A percentile compares a stretch with the other conserved stretches of the same genome.
Evolutionary conservation across 2,329 filamentous ascomycete genomes (phyloP).

Genomic region (Cercospora nicotianae): DNA sequence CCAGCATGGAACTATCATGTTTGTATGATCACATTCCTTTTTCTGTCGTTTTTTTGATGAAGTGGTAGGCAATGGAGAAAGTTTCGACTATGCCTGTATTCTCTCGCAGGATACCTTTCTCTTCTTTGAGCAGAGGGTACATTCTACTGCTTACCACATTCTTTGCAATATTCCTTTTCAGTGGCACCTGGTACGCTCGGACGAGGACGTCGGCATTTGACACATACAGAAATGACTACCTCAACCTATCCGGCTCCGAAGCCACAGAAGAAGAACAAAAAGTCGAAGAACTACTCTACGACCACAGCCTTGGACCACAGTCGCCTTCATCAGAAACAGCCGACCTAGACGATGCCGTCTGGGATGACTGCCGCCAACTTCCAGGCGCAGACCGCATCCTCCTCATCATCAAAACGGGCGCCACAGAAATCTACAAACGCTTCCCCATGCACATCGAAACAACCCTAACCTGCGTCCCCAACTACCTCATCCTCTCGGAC

Average conservation of each 20-base stretch:
- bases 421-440: constrained; percentile 57
- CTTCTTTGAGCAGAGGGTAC: background rate
- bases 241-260: background rate
- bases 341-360: background rate
- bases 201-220: background rate
- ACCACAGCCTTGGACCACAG: background rate
- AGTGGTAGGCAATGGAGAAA: constrained; percentile 7
- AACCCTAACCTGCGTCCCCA: constrained; percentile 52
- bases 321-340: background rate
- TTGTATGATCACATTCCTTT: background rate
- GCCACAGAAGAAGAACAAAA: constrained; percentile 23
- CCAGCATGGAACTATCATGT: background rate
- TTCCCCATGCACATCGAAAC: constrained; percentile 58
- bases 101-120: constrained; percentile 1
- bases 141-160: background rate
- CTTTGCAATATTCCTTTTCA: constrained; percentile 6
- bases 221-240: constrained; percentile 7
- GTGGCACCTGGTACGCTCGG: constrained; percentile 5
- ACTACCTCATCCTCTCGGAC: constrained; percentile 53
- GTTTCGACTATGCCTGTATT: background rate
- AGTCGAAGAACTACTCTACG: background rate
- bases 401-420: constrained; percentile 60
- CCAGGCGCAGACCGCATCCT: constrained; percentile 52
- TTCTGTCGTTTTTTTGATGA: background rate
- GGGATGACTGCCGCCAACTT: constrained; percentile 26